Conservation (phyloP, 495 filamentous ascomycete species). For the Xylaria scruposa region DNA sequence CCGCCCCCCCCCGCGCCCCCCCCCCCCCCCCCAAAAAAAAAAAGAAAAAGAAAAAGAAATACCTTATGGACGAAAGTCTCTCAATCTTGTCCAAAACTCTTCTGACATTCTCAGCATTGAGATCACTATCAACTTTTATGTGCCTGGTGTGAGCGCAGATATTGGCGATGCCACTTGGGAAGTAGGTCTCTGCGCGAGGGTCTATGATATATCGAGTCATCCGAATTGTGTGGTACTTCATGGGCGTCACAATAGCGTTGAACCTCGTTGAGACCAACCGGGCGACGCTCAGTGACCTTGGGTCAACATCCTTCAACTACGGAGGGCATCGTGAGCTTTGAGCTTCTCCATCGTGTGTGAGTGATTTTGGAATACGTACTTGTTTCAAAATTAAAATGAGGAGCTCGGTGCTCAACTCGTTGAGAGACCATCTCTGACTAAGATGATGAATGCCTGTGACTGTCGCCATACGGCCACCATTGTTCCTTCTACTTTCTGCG, state of each 20-base stretch:
- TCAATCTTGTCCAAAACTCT: conserved; percentile 31
- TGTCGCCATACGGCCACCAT: conserved; percentile 26
- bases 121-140: conserved; percentile 32
- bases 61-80: conserved; percentile 37
- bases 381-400: conserved; percentile 37
- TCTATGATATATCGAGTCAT: conserved; percentile 35
- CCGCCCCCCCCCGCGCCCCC: no score
- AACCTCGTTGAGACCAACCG: conserved; percentile 36
- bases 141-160: conserved; percentile 37
- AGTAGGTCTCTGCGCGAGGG: conserved; percentile 24
- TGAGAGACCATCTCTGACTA: conserved; percentile 21
- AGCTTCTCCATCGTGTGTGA: neutral
- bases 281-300: conserved; percentile 27
- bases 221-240: conserved; percentile 35
- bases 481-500: neutral
- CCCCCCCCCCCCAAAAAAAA: no score
- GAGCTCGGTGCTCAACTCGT: conserved; percentile 39
- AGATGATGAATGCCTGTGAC: neutral
- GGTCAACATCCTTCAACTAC: conserved; percentile 35
- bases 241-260: conserved; percentile 36
- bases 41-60: neutral
- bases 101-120: conserved; percentile 31
- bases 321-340: conserved; percentile 12
- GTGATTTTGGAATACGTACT: conserved; percentile 20
- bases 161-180: conserved; percentile 28